Conservation (phyloP, 1,284 basidiomycete species). For the Wallemia hederae region DNA sequence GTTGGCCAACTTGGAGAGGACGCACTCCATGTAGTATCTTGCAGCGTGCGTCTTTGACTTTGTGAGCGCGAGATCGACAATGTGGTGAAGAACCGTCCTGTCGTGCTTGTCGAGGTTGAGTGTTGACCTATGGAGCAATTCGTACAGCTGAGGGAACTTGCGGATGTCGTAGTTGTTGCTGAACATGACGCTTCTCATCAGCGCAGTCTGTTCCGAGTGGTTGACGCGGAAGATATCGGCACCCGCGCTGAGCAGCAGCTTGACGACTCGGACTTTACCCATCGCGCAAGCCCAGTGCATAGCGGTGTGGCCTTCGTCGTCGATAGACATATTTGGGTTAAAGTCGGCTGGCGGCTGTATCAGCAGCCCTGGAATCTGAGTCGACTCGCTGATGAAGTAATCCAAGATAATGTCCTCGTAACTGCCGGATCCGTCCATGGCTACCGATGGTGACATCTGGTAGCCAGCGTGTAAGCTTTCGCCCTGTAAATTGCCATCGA, state of each 20-base stretch:
- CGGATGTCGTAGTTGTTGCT: constrained; percentile 98
- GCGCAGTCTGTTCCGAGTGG: constrained; percentile 78
- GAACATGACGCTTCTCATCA: constrained; percentile 99
- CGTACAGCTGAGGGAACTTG: constrained; percentile 94
- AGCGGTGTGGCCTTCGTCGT: constrained; percentile 93
- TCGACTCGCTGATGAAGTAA: constrained; percentile 95
- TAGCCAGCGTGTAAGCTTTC: constrained; percentile 8
- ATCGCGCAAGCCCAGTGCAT: constrained; percentile 98
- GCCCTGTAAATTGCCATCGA: constrained; percentile 4
- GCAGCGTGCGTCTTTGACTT: constrained; percentile 95
- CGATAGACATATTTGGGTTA: constrained; percentile 85
- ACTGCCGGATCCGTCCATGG: constrained; percentile 13
- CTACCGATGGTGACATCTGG: constrained; percentile 6
- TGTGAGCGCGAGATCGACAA: constrained; percentile 90
- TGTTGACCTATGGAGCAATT: constrained; percentile 80
- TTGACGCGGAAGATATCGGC: constrained; percentile 96
- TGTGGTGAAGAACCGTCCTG: constrained; percentile 94
- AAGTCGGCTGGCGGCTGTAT: constrained; percentile 72
- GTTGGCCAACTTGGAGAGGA: constrained; percentile 62
- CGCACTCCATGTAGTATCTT: constrained; percentile 95
- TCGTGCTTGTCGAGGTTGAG: constrained; percentile 97
- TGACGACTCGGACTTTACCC: constrained; percentile 90
- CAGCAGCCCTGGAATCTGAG: constrained; percentile 65
- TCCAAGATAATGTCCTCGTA: constrained; percentile 93
- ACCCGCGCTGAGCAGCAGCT: constrained; percentile 70